A percentile compares a stretch with the other conserved stretches of the same genome.
Evolutionary conservation across 768 basidiomycete species (phyloP).

Genomic region (Cyathus striatus): DNA sequence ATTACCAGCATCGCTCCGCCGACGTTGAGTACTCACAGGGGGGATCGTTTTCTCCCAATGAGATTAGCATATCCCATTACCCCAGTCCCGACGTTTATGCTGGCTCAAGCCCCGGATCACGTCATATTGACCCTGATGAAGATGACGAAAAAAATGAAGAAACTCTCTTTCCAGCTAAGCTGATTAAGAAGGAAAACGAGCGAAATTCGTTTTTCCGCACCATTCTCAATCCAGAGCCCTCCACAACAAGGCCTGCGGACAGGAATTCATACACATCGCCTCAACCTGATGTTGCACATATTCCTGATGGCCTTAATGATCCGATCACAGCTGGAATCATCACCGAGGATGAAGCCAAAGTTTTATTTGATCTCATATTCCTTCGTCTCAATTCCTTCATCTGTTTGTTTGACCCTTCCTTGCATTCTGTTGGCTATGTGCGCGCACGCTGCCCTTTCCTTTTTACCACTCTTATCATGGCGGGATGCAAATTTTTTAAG

Average conservation of each 20-base stretch:
- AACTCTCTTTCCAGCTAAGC: constrained; percentile 64
- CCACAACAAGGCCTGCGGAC: constrained; percentile 24
- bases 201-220: constrained; percentile 79
- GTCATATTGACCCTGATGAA: constrained; percentile 61
- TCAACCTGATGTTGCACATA: constrained; percentile 29
- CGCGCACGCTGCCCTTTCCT: constrained; percentile 78
- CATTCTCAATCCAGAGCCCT: constrained; percentile 66
- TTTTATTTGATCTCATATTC: constrained; percentile 76
- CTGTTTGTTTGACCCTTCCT: constrained; percentile 81
- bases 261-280: constrained; percentile 35
- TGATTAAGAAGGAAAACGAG: constrained; percentile 67
- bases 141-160: constrained; percentile 59
- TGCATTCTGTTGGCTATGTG: constrained; percentile 78
- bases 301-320: constrained; percentile 44
- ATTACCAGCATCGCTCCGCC: constrained; percentile 8
- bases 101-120: constrained; percentile 26
- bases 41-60: constrained; percentile 34
- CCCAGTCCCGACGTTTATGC: constrained; percentile 25
- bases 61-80: constrained; percentile 38
- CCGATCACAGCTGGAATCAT: constrained; percentile 71
- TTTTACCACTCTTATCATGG: constrained; percentile 82
- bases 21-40: constrained; percentile 27
- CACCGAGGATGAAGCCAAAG: constrained; percentile 61
- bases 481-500: constrained; percentile 79
- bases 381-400: constrained; percentile 85